A percentile compares a stretch with the other conserved stretches of the same genome.
Evolutionary conservation across 805 yeast species (phyloP).

Genomic region (Diddensiella santjacobensis): DNA sequence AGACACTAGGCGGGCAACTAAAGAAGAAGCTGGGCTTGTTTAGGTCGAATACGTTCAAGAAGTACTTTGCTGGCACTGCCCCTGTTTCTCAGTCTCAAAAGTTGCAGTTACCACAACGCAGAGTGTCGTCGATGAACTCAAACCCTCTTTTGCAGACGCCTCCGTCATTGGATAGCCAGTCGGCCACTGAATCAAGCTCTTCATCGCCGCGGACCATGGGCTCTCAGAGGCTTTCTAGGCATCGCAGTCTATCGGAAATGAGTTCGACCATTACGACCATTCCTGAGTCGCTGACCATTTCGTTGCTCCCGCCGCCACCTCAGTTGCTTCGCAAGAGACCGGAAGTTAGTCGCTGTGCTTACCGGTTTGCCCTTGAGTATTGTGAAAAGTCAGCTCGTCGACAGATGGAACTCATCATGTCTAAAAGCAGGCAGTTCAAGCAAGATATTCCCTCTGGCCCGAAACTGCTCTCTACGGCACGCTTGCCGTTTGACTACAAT

Average conservation of each 20-base stretch:
- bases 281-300: constrained; percentile 18
- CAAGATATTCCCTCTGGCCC: background rate
- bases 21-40: constrained; percentile 14
- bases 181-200: background rate
- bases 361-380: constrained; percentile 28
- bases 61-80: constrained; percentile 4
- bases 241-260: background rate
- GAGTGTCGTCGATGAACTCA: constrained; percentile 3
- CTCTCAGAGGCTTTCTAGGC: background rate
- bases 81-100: background rate
- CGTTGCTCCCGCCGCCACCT: constrained; percentile 29
- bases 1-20: constrained; percentile 1
- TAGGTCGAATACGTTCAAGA: constrained; percentile 4
- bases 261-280: background rate
- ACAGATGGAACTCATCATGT: constrained; percentile 15
- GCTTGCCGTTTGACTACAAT: constrained; percentile 20
- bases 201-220: background rate
- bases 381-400: constrained; percentile 16
- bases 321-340: constrained; percentile 30
- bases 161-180: background rate
- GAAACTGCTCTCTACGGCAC: constrained; percentile 6
- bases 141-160: background rate
- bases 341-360: constrained; percentile 29
- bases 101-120: background rate
- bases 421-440: background rate